Evolutionary conservation across 139 green algal species (phyloP), one percentile per base, ranked within the genome.

Genomic region (Desmodesmus armatus): DNA sequence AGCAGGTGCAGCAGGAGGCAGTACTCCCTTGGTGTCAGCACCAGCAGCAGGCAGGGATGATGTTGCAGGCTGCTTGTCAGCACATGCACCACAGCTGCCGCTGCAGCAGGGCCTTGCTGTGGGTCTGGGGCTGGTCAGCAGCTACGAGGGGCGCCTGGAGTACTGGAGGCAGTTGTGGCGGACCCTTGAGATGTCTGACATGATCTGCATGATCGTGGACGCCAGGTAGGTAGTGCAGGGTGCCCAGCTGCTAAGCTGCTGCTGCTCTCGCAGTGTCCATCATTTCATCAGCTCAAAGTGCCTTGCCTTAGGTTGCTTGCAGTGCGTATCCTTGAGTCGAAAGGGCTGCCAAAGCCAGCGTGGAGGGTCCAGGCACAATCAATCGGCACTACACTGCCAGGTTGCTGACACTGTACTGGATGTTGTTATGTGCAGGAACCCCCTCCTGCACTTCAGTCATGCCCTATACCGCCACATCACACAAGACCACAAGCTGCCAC

Each of bases 101-200:
- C n/a, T 87, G 51, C 51, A 43, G 76, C 17, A n/a, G 53, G 37
- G 75, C 51, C 65, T 33, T 55, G 55, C 51, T 15, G 82, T 70
- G 31, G 83, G 74, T n/a, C 43, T 65, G 0, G 82, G 81, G 39
- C 25, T 82, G 53, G 51, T 94, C 47, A 90, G 85, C 80, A 93
- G 87, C 63, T 94, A 90, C 69, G 92, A 95, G 85, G 74, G 85
- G 7, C 87, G 88, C 7, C 58, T 95, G 41, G 92, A 94, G 41
- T 94, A 88, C 70, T 95, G 92, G 92, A 80, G 92, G 15, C 89
- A 95, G 90, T 86, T 95, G 58, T 95, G 92, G 92, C 79, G 92
- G 5, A 92, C 93, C n/a, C 83, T 94, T 71, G 92, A 95, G 82
- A 72, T 90, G 51, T 87, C 67, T 33, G 87, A 94, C 66, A 78